A percentile compares a stretch with the other conserved stretches of the same genome.
These are phyloP conservation scores for Tilletia horrida DNA, from an alignment of 1,284 basidiomycete genomes.

Conservation along the genomic window DNA sequence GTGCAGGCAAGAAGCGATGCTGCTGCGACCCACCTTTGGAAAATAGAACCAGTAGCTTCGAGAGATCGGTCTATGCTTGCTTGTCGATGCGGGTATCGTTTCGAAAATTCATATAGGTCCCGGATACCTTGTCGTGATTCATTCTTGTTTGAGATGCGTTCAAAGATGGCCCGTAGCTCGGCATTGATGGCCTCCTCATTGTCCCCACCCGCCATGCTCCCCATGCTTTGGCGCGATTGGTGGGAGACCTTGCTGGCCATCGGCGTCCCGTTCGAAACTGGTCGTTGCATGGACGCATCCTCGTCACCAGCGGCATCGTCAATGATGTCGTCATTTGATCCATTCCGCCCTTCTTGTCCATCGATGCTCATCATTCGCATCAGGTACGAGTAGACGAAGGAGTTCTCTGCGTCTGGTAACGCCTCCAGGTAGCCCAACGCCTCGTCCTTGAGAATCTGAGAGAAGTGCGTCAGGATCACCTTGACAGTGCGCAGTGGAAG, in stretches of 20 bases:
- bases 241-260: background rate
- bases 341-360: slow-evolving; percentile 19
- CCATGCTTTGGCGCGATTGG: slow-evolving; percentile 40
- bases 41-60: slow-evolving; percentile 57
- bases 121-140: slow-evolving; percentile 84
- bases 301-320: slow-evolving; percentile 26
- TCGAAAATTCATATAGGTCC: slow-evolving; percentile 90
- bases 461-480: slow-evolving; percentile 57
- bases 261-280: slow-evolving; percentile 14
- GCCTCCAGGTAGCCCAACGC: slow-evolving; percentile 43
- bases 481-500: slow-evolving; percentile 97
- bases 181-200: slow-evolving; percentile 71
- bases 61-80: slow-evolving; percentile 65
- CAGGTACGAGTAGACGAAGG: slow-evolving; percentile 49
- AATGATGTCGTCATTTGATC: slow-evolving; percentile 22
- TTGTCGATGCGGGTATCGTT: slow-evolving; percentile 83
- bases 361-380: slow-evolving; percentile 44
- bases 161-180: slow-evolving; percentile 76
- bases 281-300: slow-evolving; percentile 59
- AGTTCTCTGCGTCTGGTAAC: slow-evolving; percentile 45
- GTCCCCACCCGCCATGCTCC: background rate
- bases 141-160: slow-evolving; percentile 77
- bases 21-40: slow-evolving; percentile 43
- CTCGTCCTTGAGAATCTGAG: slow-evolving; percentile 41
- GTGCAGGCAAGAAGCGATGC: too few relatives aligned